phyloP scores from a whole-genome alignment of 2,329 filamentous ascomycete species.

The Hyphodiscus sp. region DNA sequence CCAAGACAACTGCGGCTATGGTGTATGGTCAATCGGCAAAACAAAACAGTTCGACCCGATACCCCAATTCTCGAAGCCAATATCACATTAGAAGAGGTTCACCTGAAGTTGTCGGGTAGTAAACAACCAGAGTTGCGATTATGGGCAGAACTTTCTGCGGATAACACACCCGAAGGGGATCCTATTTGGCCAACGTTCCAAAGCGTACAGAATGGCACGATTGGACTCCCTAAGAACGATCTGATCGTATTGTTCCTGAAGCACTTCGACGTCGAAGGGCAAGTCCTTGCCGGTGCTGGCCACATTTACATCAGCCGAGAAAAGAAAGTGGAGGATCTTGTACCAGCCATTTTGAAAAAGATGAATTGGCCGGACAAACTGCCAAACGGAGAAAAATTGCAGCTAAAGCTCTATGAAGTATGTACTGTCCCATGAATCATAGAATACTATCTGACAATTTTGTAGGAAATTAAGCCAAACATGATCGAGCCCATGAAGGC shows the following conservation, averaged over 20 bases:
- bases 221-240: constrained; percentile 47
- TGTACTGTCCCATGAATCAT: constrained; percentile 12
- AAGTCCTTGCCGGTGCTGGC: constrained; percentile 69
- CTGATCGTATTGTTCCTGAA: constrained; percentile 84
- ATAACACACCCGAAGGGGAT: constrained; percentile 60
- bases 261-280: constrained; percentile 74
- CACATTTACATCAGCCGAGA: constrained; percentile 84
- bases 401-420: constrained; percentile 72
- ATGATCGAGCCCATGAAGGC: constrained; percentile 96
- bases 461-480: constrained; percentile 83
- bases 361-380: constrained; percentile 83
- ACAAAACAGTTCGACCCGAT: constrained; percentile 91
- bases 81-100: constrained; percentile 71
- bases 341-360: constrained; percentile 67
- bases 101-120: constrained; percentile 59
- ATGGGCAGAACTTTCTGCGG: constrained; percentile 76
- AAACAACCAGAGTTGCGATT: constrained; percentile 65
- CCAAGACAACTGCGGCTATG: constrained; percentile 72
- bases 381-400: constrained; percentile 51
- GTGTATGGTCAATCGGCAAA: constrained; percentile 98
- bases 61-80: constrained; percentile 72
- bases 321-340: constrained; percentile 81
- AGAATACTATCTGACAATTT: constrained; percentile 16
- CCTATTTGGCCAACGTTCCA: constrained; percentile 64
- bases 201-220: constrained; percentile 48